Conservation (phyloP, 164 flowering plant genomes). For the Platanus orientalis region DNA sequence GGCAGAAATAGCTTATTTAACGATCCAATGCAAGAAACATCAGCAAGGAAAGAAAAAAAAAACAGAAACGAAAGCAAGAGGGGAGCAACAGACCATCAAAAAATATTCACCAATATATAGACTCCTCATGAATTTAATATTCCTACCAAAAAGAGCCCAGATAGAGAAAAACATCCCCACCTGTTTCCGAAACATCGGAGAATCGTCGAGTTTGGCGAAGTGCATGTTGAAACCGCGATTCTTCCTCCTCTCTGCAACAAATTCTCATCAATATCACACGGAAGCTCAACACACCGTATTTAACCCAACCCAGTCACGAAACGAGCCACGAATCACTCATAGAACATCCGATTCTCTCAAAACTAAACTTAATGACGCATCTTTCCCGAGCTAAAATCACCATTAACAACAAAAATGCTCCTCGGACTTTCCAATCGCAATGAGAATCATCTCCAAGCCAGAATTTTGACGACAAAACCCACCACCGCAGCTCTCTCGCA, state of each 20-base stretch:
- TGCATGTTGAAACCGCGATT: slow-evolving; percentile 48
- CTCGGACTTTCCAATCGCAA: neutral
- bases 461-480: neutral
- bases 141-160: neutral
- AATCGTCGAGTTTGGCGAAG: slow-evolving; percentile 93
- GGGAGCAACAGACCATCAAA: too few relatives aligned
- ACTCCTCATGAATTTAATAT: too few relatives aligned
- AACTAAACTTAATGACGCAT: neutral
- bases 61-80: too few relatives aligned
- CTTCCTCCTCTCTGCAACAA: slow-evolving; percentile 10
- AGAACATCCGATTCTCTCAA: neutral
- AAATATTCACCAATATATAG: too few relatives aligned
- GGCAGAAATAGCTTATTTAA: too few relatives aligned
- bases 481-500: neutral
- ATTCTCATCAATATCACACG: slow-evolving; percentile 23
- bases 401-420: neutral
- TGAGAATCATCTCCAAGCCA: neutral
- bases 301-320: slow-evolving; percentile 1
- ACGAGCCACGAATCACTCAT: neutral
- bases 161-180: slow-evolving; percentile 23
- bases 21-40: too few relatives aligned
- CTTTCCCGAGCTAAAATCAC: neutral
- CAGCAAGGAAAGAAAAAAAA: too few relatives aligned
- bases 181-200: slow-evolving; percentile 99
- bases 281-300: slow-evolving; percentile 20